Evolutionary conservation across 768 basidiomycete species (phyloP).

Genomic region (Boletales sp.): DNA sequence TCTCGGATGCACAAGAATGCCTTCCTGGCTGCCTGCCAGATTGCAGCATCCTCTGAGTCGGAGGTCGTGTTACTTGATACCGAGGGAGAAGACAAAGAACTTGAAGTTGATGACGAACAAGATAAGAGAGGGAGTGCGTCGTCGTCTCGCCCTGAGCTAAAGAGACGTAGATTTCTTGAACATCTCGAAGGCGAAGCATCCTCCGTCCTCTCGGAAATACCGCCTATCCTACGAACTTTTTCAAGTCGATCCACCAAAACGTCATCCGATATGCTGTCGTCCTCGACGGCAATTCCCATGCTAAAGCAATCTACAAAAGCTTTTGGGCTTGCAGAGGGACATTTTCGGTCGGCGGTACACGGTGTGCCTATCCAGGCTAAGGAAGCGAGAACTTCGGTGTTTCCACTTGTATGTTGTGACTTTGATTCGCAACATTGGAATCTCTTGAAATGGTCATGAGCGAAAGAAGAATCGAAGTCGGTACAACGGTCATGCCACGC

Average conservation of each 20-base stretch:
- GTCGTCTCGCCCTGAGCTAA: not conserved
- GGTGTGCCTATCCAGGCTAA: constrained; percentile 30
- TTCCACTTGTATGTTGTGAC: constrained; percentile 8
- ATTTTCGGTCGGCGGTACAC: not conserved
- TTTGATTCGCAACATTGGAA: not conserved
- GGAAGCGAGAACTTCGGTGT: constrained; percentile 30
- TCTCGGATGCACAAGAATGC: constrained; percentile 46
- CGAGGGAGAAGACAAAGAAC: not conserved
- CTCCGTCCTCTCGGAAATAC: not conserved
- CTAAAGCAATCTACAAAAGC: constrained; percentile 7
- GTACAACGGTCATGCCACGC: constrained; percentile 26
- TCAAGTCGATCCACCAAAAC: constrained; percentile 47
- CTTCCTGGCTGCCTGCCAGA: constrained; percentile 38
- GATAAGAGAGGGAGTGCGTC: not conserved
- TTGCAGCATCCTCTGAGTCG: constrained; percentile 21
- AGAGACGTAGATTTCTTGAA: not conserved
- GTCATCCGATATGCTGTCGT: constrained; percentile 49
- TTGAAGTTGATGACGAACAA: not conserved
- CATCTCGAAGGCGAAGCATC: not conserved
- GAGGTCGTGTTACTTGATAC: constrained; percentile 2
- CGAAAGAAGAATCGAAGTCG: constrained; percentile 11
- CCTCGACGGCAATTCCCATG: constrained; percentile 47
- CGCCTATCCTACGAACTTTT: constrained; percentile 32
- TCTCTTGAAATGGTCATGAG: not conserved
- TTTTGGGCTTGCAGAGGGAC: not conserved